Percentiles rank a stretch among this genome's conserved stretches.
phyloP scores from a whole-genome alignment of 2,329 filamentous ascomycete species.

The Fusarium pseudograminearum region DNA sequence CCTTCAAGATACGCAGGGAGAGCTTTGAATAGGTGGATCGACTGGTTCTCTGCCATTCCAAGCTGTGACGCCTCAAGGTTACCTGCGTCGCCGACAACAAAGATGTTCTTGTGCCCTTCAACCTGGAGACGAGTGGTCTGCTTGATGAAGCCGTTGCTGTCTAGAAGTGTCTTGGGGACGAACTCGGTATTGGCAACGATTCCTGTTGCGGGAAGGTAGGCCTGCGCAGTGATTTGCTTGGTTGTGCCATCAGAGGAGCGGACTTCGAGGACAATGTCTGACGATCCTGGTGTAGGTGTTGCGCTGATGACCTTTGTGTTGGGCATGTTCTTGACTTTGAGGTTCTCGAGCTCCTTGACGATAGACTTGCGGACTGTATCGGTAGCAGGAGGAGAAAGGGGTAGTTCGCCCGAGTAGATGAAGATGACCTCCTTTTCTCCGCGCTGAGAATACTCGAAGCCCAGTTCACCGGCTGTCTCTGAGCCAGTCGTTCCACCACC shows the following conservation, averaged over 20 bases:
- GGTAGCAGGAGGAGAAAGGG: constrained; percentile 52
- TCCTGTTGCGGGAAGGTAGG: constrained; percentile 63
- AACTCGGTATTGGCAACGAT: constrained; percentile 60
- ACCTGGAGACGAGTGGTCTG: constrained; percentile 55
- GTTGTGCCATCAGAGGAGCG: constrained; percentile 50
- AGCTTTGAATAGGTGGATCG: constrained; percentile 51
- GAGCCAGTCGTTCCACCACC: constrained; percentile 65
- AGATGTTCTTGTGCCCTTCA: constrained; percentile 56
- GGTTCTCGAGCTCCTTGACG: constrained; percentile 56
- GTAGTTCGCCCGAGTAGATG: constrained; percentile 55
- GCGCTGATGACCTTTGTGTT: constrained; percentile 54
- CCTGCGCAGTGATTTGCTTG: constrained; percentile 56
- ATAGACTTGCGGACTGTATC: constrained; percentile 56
- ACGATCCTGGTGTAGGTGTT: constrained; percentile 37
- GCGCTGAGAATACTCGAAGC: constrained; percentile 57
- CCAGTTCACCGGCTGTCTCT: constrained; percentile 65
- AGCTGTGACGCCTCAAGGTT: constrained; percentile 55
- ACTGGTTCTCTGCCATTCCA: constrained; percentile 50
- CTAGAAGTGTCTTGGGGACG: constrained; percentile 54
- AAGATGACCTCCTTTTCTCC: constrained; percentile 62
- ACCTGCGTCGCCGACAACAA: constrained; percentile 59
- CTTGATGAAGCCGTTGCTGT: constrained; percentile 51
- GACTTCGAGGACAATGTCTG: constrained; percentile 53
- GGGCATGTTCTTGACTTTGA: constrained; percentile 58
- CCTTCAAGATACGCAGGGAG: constrained; percentile 52